These are phyloP conservation scores for Melampsora larici-populina DNA, from an alignment of 1,284 basidiomycete genomes.

Conservation along the genomic window DNA sequence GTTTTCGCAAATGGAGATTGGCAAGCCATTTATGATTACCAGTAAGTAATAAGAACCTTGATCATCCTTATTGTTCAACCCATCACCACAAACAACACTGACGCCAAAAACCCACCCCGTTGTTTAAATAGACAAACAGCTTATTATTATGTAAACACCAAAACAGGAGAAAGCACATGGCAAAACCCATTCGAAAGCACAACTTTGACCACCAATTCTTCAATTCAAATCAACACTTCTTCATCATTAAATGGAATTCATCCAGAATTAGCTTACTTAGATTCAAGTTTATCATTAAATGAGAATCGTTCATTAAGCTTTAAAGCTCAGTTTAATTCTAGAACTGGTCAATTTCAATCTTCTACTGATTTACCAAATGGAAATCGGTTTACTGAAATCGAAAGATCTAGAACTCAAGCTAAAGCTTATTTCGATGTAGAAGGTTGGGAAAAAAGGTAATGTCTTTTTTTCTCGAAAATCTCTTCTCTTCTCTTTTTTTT, in stretches of 20 bases:
- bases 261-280: constrained; percentile 32
- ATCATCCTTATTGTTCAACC: no score
- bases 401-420: constrained; percentile 20
- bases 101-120: no score
- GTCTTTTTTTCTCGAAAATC: no score
- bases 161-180: constrained; percentile 34
- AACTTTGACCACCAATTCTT: no score
- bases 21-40: constrained; percentile 26
- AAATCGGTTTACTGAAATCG: constrained; percentile 22
- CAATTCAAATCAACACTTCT: no score
- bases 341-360: constrained; percentile 24
- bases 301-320: background rate
- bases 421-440: constrained; percentile 31
- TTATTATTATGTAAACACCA: constrained; percentile 27
- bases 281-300: constrained; percentile 8
- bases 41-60: constrained; percentile 9
- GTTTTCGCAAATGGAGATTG: constrained; percentile 36
- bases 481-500: no score
- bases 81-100: no score
- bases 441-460: constrained; percentile 41
- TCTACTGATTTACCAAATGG: constrained; percentile 2
- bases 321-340: constrained; percentile 19
- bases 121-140: background rate
- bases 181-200: constrained; percentile 27
- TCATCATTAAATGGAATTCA: constrained; percentile 33